Evolutionary conservation across 1,284 basidiomycete genomes (phyloP).

Genomic region (Tranzscheliella williamsii): DNA sequence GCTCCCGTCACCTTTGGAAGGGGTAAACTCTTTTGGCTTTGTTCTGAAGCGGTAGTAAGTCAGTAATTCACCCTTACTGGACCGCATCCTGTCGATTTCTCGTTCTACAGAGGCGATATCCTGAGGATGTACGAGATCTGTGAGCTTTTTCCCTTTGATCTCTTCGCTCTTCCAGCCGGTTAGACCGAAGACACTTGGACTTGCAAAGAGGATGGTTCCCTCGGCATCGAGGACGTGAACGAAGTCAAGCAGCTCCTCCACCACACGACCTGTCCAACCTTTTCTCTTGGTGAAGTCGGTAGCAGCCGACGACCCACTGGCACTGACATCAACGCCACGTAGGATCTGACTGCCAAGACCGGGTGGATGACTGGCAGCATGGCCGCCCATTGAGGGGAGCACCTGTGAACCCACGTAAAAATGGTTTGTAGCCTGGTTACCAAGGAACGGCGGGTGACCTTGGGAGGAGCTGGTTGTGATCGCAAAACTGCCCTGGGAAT

Average conservation of each 20-base stretch:
- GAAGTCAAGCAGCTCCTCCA: constrained; percentile 55
- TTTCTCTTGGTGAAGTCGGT: constrained; percentile 55
- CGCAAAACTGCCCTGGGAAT: constrained; percentile 5
- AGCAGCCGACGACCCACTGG: constrained; percentile 37
- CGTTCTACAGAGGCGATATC: constrained; percentile 45
- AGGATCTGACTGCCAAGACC: constrained; percentile 40
- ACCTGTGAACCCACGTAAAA: constrained; percentile 27
- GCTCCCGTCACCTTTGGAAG: constrained; percentile 16
- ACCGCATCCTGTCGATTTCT: constrained; percentile 37
- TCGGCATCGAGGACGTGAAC: constrained; percentile 50
- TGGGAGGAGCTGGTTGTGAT: no score
- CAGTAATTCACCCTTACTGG: constrained; percentile 36
- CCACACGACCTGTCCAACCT: constrained; percentile 50
- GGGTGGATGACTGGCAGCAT: constrained; percentile 45
- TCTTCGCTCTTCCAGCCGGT: constrained; percentile 55
- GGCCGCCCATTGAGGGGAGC: constrained; percentile 25
- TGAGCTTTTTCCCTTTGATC: constrained; percentile 43
- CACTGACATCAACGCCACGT: constrained; percentile 37
- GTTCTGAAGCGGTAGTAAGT: constrained; percentile 53
- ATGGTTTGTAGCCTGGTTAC: no score
- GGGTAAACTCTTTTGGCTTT: constrained; percentile 23
- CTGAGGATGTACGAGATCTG: constrained; percentile 48
- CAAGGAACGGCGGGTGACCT: no score
- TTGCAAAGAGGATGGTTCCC: constrained; percentile 45
- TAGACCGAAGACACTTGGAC: constrained; percentile 35